Evolutionary conservation across 169 alveolate genomes (phyloP), one percentile per base, ranked within the genome.

Genomic region (Plasmodium chabaudi): DNA sequence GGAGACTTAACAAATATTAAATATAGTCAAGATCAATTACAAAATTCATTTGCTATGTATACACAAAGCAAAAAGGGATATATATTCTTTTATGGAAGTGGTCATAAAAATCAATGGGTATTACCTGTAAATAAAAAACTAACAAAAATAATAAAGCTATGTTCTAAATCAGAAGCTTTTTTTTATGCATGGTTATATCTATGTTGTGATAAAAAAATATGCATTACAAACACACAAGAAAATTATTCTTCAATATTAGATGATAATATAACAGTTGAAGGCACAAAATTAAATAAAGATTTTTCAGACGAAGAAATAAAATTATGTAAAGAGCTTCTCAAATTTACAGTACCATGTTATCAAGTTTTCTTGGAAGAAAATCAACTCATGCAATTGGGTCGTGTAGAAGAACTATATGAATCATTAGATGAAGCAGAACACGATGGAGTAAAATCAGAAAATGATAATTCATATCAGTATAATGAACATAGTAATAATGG

Each of bases 21-120:
- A 49, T 82, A 82, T 23, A 65, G 61, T 34, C 55, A 55, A 21
- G n/a, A 55, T 9, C 90, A 82, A 19, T 39, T 65, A 10, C 56
- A 61, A 47, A 82, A 82, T 51, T 67, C 84, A 6, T 67, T 67
- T 60, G 68, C 46, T 5, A 82, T 82, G 72, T 82, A 82, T 42
- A 82, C 90, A 7, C 39, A 82, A 34, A 27, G 61, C 12, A 82
- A 82, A 44, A 82, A 82, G 23, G 90, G 90, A 15, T 82, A 53
- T 71, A 82, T 82, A 34, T 82, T 82, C 27, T 82, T 82, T 49
- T 82, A 65, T 12, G 94, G 94, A 17, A 93, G 94, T 19, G 95
- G 95, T 12, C 95, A 93, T 65, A 72, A 67, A 56, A 93, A 93
- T 47, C 95, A 91, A 57, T 93, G 93, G 93, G 17, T 93, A 7